Conservation (phyloP, 805 yeast species). For the Martiniozyma abietophila region DNA sequence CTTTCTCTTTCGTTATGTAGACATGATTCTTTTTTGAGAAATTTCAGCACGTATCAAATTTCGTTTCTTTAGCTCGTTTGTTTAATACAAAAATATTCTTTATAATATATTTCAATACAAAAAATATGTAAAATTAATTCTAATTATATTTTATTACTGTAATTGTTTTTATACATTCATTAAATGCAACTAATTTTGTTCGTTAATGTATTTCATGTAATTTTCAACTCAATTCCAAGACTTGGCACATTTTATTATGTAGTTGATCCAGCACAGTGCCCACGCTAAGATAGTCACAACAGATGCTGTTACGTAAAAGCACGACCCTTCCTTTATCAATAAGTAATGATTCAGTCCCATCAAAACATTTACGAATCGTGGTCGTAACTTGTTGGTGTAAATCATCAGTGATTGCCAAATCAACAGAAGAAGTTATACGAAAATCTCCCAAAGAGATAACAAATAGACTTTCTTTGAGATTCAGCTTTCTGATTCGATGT, state of each 20-base stretch:
- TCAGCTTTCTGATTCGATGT: slow-evolving; percentile 14
- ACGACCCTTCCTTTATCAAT: slow-evolving; percentile 11
- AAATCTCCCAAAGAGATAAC: slow-evolving; percentile 18
- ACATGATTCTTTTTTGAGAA: too few relatives aligned
- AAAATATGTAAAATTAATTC: too few relatives aligned
- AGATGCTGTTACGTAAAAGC: slow-evolving; percentile 18
- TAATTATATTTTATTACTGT: too few relatives aligned
- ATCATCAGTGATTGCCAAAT: slow-evolving; percentile 12
- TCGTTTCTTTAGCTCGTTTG: too few relatives aligned
- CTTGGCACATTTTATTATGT: slow-evolving; percentile 3
- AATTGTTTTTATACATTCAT: neutral
- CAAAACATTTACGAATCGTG: slow-evolving; percentile 12
- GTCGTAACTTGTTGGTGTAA: slow-evolving; percentile 8
- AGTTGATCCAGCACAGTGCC: slow-evolving; percentile 10
- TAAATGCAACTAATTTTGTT: too few relatives aligned
- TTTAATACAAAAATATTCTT: too few relatives aligned
- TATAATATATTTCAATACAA: too few relatives aligned
- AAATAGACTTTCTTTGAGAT: slow-evolving; percentile 17
- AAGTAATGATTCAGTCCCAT: slow-evolving; percentile 13
- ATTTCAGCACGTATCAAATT: too few relatives aligned
- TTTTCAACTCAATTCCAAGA: too few relatives aligned
- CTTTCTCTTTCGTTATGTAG: too few relatives aligned
- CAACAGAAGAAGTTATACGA: too few relatives aligned
- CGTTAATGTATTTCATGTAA: too few relatives aligned
- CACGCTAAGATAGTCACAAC: slow-evolving; percentile 18